Base-by-base conservation (phyloP, 2,329 filamentous ascomycete species). In the Cryphonectria parasitica region DNA sequence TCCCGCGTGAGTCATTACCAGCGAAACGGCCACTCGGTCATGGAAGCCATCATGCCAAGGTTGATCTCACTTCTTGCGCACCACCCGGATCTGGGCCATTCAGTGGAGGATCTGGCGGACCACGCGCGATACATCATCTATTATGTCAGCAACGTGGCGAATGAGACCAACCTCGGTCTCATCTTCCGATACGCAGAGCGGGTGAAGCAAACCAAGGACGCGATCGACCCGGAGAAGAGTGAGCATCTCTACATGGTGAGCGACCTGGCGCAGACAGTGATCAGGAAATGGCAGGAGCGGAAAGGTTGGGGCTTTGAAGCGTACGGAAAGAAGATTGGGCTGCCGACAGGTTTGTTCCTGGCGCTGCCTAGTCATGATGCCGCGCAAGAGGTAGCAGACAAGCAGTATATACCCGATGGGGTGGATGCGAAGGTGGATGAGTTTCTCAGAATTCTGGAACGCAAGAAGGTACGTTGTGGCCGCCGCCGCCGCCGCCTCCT, bases 181-280 rank as follows among this genome's bases (percentile, higher is more conserved):
- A 94, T 99, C 56, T 96, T 92, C 83, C 94, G 96, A 79, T 92
- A 98, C 73, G 94, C 94, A 17, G 95, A 98, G 80, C 90, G 94
- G 13, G 91, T 97, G 68, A 99, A 99, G 84, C 92, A 95, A 80
- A 92, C 95, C 13, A 87, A 89, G 58, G 96, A 99, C 79, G 92
- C 89, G 17, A 89, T 98, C 72, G 86, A 88, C 34, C 87, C 89
- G 0, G 83, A 86, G 1, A 85, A 87, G 71, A 93, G 91, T 75
- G 89, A 94, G 70, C 90, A 90, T 73, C 85, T 99, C 0, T 97
- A 98, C 78, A 90, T 95, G 7, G 82, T 99, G 52, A 95, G 93
- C 66, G 96, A 99, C 79, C 87, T 99, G 13, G 90, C 95, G 0
- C 93, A 96, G 80, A 88, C 90, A 3, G 87, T 95, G 17, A 91